phyloP scores from a whole-genome alignment of 2,329 filamentous ascomycete species.

The Raffaelea deltoideospora region DNA sequence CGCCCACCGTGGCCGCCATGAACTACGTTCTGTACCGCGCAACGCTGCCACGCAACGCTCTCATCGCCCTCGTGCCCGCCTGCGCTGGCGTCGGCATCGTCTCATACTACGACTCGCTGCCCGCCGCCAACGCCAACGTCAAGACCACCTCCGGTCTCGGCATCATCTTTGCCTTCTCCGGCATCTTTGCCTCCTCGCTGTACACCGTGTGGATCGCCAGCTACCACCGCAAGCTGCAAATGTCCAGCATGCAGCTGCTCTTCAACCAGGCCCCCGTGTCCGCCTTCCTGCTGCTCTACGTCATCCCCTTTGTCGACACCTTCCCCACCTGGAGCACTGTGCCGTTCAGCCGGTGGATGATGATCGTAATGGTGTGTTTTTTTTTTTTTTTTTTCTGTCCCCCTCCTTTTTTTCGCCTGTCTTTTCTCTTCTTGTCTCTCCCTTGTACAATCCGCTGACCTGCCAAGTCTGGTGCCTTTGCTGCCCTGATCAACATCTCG shows the following conservation, averaged over 20 bases:
- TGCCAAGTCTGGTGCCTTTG: conserved; percentile 43
- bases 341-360: conserved; percentile 33
- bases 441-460: conserved; percentile 7
- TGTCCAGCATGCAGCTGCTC: conserved; percentile 54
- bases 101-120: conserved; percentile 52
- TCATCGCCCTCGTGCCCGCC: conserved; percentile 41
- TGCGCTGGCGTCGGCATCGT: conserved; percentile 51
- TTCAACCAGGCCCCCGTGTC: conserved; percentile 53
- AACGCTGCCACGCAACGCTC: conserved; percentile 37
- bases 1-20: conserved; percentile 48
- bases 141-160: conserved; percentile 43
- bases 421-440: neutral
- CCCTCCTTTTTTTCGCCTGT: neutral
- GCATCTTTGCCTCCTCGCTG: conserved; percentile 49
- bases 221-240: conserved; percentile 49
- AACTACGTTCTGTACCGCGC: conserved; percentile 46
- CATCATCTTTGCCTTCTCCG: conserved; percentile 47
- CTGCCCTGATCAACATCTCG: conserved; percentile 49
- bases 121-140: conserved; percentile 26
- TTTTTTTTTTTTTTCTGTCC: neutral
- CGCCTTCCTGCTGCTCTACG: conserved; percentile 46
- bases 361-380: conserved; percentile 40
- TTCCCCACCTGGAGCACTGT: conserved; percentile 42
- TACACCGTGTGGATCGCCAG: conserved; percentile 56
- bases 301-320: conserved; percentile 49